Percentiles rank a stretch among this genome's conserved stretches.
These are phyloP conservation scores for Suillus americanus DNA, from an alignment of 768 basidiomycete species.

Conservation along the genomic window DNA sequence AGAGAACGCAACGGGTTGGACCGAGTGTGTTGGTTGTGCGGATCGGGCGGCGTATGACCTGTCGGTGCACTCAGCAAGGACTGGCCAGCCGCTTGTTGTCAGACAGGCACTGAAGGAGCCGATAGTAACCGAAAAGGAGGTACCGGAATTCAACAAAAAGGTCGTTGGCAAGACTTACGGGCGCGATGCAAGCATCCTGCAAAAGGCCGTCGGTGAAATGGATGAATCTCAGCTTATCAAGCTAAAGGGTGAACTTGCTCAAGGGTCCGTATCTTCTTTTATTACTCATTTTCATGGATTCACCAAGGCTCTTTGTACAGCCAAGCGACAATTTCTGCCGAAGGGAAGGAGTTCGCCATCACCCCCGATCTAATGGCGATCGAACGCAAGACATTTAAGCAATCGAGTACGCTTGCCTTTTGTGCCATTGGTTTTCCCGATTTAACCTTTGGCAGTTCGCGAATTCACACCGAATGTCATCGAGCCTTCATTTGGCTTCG, in stretches of 20 bases:
- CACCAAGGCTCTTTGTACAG: slow-evolving; percentile 32
- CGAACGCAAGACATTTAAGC: slow-evolving; percentile 82
- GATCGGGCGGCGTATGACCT: slow-evolving; percentile 98
- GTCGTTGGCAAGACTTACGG: slow-evolving; percentile 86
- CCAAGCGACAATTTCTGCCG: slow-evolving; percentile 53
- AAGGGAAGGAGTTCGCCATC: slow-evolving; percentile 68
- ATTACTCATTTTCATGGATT: background rate
- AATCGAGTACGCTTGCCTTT: slow-evolving; percentile 58
- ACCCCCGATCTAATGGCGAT: slow-evolving; percentile 76
- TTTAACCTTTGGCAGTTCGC: slow-evolving; percentile 58
- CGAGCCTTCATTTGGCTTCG: slow-evolving; percentile 97
- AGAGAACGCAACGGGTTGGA: slow-evolving; percentile 83
- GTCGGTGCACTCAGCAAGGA: slow-evolving; percentile 82
- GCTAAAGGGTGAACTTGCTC: slow-evolving; percentile 68
- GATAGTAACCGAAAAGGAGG: slow-evolving; percentile 75
- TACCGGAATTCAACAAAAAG: slow-evolving; percentile 86
- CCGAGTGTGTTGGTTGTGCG: slow-evolving; percentile 98
- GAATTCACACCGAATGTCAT: slow-evolving; percentile 98
- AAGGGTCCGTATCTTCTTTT: slow-evolving; percentile 50
- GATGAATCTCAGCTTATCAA: slow-evolving; percentile 62
- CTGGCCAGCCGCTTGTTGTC: slow-evolving; percentile 84
- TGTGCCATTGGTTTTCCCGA: slow-evolving; percentile 12
- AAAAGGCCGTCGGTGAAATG: slow-evolving; percentile 63
- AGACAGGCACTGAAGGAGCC: slow-evolving; percentile 85
- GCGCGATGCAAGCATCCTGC: slow-evolving; percentile 69